These are phyloP conservation scores for Helotiales sp. DNA, from an alignment of 2,329 filamentous ascomycete species.

Conservation along the genomic window DNA sequence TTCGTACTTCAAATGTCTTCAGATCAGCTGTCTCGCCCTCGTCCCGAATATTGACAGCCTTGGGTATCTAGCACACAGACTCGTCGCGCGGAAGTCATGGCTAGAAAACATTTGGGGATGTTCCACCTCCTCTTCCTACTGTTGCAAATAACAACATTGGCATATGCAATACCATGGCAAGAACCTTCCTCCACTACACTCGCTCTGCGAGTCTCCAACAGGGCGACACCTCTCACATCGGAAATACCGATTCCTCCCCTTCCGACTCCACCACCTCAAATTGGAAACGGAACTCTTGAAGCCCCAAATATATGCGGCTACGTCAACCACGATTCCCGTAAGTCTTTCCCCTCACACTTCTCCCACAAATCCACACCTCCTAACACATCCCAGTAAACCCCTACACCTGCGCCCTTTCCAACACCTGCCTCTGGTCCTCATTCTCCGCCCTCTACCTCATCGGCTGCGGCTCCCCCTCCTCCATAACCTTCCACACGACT, in stretches of 20 bases:
- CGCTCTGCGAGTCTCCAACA: background rate
- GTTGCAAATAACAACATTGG: background rate
- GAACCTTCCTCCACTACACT: background rate
- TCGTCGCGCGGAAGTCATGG: background rate
- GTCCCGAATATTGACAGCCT: background rate
- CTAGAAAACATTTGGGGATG: background rate
- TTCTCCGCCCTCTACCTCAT: background rate
- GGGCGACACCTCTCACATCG: background rate
- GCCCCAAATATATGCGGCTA: conserved; percentile 20
- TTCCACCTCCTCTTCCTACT: background rate
- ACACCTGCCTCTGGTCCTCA: background rate
- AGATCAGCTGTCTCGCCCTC: background rate
- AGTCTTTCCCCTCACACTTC: background rate
- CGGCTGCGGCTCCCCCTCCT: background rate
- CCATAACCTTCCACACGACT: background rate
- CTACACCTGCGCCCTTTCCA: background rate
- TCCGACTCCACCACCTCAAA: background rate
- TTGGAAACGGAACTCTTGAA: background rate
- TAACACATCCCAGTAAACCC: background rate
- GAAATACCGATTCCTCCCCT: background rate
- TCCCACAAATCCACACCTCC: background rate
- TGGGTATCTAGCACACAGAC: background rate
- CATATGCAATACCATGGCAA: background rate
- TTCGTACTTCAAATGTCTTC: background rate
- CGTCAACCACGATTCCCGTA: conserved; percentile 14